Percentiles rank a stretch among this genome's conserved stretches.
Evolutionary conservation across 2,329 filamentous ascomycete genomes (phyloP).

Genomic region (Ambrosiella beaveri): DNA sequence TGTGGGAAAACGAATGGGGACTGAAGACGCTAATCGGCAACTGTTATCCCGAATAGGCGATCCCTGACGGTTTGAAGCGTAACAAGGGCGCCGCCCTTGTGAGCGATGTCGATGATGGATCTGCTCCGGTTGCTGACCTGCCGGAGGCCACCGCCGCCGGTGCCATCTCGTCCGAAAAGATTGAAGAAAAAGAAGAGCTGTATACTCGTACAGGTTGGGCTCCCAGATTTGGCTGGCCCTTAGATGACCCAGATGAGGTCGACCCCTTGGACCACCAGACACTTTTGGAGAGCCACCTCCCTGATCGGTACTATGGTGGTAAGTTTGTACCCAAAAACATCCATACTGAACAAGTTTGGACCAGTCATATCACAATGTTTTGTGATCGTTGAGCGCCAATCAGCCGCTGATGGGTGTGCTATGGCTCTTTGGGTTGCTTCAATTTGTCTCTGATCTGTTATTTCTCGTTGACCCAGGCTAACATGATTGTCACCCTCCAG

Average conservation of each 20-base stretch:
- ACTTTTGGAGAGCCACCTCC: conserved; percentile 64
- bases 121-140: conserved; percentile 54
- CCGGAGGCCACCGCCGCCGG: conserved; percentile 56
- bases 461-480: background rate
- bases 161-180: conserved; percentile 38
- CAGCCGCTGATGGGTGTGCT: background rate
- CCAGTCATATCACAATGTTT: background rate
- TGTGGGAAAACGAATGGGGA: no score
- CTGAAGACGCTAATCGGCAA: background rate
- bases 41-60: conserved; percentile 25
- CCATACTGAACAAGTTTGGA: background rate
- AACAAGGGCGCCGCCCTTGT: conserved; percentile 52
- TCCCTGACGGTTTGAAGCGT: conserved; percentile 48
- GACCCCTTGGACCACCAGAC: conserved; percentile 77
- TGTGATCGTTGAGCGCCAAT: background rate
- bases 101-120: conserved; percentile 55
- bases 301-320: conserved; percentile 85
- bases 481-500: conserved; percentile 24
- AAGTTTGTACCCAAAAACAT: conserved; percentile 17
- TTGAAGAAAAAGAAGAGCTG: conserved; percentile 32
- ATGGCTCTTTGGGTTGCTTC: background rate
- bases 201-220: conserved; percentile 61
- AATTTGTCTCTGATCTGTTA: background rate
- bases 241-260: conserved; percentile 39
- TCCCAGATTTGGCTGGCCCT: conserved; percentile 61